Conservation (phyloP, 1,284 basidiomycete species). For the Leccinum fuscescens region DNA sequence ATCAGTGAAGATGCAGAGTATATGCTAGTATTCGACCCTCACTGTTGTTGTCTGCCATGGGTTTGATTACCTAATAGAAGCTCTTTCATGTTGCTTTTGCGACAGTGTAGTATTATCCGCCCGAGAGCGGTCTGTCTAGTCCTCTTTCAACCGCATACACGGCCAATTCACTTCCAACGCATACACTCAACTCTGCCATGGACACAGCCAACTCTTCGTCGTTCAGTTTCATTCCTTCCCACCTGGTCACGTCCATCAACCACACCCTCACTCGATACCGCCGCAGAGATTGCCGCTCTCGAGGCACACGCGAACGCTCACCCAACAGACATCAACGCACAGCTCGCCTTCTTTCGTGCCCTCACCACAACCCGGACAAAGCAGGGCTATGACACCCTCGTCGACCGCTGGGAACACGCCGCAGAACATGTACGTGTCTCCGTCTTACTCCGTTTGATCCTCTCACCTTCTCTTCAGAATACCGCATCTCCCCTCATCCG, state of each 20-base stretch:
- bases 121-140: neutral
- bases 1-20: neutral
- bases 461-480: conserved; percentile 43
- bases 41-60: conserved; percentile 40
- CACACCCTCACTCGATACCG: conserved; percentile 60
- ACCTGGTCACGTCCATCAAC: conserved; percentile 33
- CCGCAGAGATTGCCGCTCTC: conserved; percentile 65
- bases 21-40: conserved; percentile 18
- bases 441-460: neutral
- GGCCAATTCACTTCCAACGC: neutral
- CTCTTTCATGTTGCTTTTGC: neutral
- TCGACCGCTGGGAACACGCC: conserved; percentile 77
- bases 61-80: neutral
- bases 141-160: neutral
- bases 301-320: conserved; percentile 74
- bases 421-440: conserved; percentile 67
- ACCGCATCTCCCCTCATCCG: conserved; percentile 62
- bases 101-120: neutral
- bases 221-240: conserved; percentile 49
- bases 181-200: neutral
- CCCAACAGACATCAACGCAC: conserved; percentile 64
- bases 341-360: conserved; percentile 68
- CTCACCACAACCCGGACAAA: conserved; percentile 60
- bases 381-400: conserved; percentile 60
- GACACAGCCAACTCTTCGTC: conserved; percentile 13